Conservation (phyloP, 306 rosid genomes). For the Cicer yamashitae region DNA sequence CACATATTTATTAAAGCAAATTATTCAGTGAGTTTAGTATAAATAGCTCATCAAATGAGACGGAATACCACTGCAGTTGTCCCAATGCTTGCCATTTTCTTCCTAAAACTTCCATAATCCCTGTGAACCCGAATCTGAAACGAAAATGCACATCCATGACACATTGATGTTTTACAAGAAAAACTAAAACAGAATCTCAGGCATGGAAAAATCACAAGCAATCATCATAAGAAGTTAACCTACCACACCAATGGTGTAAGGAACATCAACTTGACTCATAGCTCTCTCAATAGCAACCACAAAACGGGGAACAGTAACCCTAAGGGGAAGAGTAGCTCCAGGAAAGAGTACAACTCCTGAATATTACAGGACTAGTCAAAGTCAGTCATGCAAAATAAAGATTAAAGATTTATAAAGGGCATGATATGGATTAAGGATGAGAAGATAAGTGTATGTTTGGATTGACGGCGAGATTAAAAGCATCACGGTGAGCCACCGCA, state of each 20-base stretch:
- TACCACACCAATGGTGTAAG: constrained; percentile 88
- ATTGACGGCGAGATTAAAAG: too few species aligned
- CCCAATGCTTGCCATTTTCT: constrained; percentile 66
- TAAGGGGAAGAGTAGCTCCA: constrained; percentile 82
- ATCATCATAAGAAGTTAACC: constrained; percentile 50
- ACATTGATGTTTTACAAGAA: constrained; percentile 15
- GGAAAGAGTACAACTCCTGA: constrained; percentile 97
- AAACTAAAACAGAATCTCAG: constrained; percentile 36
- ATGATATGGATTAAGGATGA: constrained; percentile 15
- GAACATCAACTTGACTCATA: constrained; percentile 67
- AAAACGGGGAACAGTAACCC: constrained; percentile 70
- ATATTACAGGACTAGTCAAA: constrained; percentile 40
- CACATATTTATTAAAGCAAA: constrained; percentile 23
- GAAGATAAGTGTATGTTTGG: background rate
- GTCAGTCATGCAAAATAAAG: constrained; percentile 22
- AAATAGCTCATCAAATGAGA: constrained; percentile 26
- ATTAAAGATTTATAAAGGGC: constrained; percentile 17
- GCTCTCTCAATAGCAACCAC: constrained; percentile 77
- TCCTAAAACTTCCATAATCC: constrained; percentile 50
- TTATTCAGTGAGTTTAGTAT: constrained; percentile 11
- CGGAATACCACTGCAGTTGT: constrained; percentile 86
- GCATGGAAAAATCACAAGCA: constrained; percentile 20
- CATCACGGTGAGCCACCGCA: too few species aligned
- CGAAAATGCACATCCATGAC: constrained; percentile 20
- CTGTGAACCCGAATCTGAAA: constrained; percentile 67